These are phyloP conservation scores for Aphanoascus verrucosus DNA, from an alignment of 2,329 filamentous ascomycete genomes.

Conservation along the genomic window DNA sequence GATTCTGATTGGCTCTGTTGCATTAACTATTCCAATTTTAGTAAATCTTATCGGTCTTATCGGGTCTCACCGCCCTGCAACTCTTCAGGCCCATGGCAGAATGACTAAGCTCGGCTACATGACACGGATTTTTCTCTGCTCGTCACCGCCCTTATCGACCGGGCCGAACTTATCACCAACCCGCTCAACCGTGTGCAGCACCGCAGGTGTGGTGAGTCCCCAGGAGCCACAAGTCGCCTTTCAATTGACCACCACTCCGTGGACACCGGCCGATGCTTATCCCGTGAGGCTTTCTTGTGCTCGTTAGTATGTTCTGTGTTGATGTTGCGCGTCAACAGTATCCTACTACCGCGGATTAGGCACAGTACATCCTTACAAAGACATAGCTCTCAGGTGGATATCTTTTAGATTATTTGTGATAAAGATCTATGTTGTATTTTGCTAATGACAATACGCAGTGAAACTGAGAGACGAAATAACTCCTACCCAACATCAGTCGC, in stretches of 20 bases:
- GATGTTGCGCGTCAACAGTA: too few relatives aligned
- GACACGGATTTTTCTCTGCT: not conserved
- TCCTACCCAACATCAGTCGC: not conserved
- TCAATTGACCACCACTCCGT: too few relatives aligned
- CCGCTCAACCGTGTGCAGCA: too few relatives aligned
- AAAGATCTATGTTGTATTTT: too few relatives aligned
- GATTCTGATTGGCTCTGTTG: not conserved
- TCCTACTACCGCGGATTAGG: too few relatives aligned
- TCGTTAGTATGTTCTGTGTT: too few relatives aligned
- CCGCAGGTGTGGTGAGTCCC: not conserved
- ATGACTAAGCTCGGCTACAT: not conserved
- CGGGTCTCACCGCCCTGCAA: not conserved
- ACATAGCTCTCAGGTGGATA: too few relatives aligned
- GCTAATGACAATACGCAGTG: too few relatives aligned
- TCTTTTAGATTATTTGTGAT: too few relatives aligned
- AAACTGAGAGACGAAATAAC: not conserved
- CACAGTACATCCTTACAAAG: too few relatives aligned
- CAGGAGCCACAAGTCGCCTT: not conserved
- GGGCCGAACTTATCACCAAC: not conserved
- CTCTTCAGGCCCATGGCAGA: not conserved
- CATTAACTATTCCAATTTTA: not conserved
- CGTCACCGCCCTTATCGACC: constrained; percentile 7
- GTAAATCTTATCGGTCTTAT: not conserved
- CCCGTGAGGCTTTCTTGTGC: too few relatives aligned
- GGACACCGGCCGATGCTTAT: too few relatives aligned